Base-by-base conservation (phyloP, 805 yeast genomes). In the Clavispora phyllophila region DNA sequence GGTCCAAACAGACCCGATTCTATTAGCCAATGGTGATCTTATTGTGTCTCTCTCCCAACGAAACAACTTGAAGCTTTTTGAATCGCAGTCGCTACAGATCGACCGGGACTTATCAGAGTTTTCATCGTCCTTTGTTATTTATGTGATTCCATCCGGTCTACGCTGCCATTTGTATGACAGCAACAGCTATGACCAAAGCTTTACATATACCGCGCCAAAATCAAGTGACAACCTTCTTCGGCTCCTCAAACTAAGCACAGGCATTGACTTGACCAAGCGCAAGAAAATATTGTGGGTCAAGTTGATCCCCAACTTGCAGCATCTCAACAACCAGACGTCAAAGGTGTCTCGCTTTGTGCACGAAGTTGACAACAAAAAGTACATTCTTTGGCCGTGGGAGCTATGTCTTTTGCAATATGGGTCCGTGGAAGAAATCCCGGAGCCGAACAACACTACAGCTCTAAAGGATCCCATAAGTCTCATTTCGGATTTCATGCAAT, bases 321-420 rank as follows among this genome's bases (percentile, higher is more conserved):
- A 83, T 56, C 66, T 84, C 48, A 83, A 82, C 58, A 85, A 84
- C 18, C 73, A 79, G 49, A 79, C 90, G 0, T 81, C 89, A 0
- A 69, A 69, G 9, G 72, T 85, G 2, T 68, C 88, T 10, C 68
- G 70, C 19, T 84, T 76, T 57, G 66, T 81, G 36, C 77, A 73
- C 50, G 66, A 72, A 0, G 79, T 78, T 3, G 70, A 68, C 24
- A 76, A 75, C 49, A 69, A 68, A 22, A 81, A 81, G 53, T 78
- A 70, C 42, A 75, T 85, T 2, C 61, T 79, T 35, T 86, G 95
- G 95, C 95, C 95, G 0, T 62, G 82, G 53, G 77, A 75, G 36
- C 62, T 85, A 17, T 82, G 90, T 53, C 67, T 77, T 43, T 65
- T 78, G 4, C 93, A 85, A 54, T 64, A 72, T 42, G 76, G 68